These are phyloP conservation scores for Ilex paraguariensis DNA, from an alignment of 305 asterid genomes.

Conservation along the genomic window DNA sequence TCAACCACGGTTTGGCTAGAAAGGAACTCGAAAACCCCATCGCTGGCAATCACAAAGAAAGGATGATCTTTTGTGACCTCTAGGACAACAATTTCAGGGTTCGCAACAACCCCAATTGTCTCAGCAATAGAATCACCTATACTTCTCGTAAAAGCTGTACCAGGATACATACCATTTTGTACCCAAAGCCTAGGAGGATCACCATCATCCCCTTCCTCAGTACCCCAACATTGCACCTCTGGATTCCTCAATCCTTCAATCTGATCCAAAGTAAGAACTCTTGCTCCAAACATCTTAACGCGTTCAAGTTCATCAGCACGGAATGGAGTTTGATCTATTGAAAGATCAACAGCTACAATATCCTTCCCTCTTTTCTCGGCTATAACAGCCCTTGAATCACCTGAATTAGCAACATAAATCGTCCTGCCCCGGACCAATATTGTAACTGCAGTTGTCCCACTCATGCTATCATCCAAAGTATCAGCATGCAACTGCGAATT, in stretches of 20 bases:
- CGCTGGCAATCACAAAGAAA: slow-evolving; percentile 91
- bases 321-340: slow-evolving; percentile 91
- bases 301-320: slow-evolving; percentile 83
- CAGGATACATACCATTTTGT: slow-evolving; percentile 97
- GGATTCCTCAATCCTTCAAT: slow-evolving; percentile 91
- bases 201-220: slow-evolving; percentile 96
- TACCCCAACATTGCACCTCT: slow-evolving; percentile 86
- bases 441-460: slow-evolving; percentile 94
- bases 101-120: slow-evolving; percentile 85
- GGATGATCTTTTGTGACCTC: slow-evolving; percentile 77
- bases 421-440: slow-evolving; percentile 71
- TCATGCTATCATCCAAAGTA: slow-evolving; percentile 89
- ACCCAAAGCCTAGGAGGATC: slow-evolving; percentile 99
- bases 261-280: slow-evolving; percentile 97
- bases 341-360: slow-evolving; percentile 78
- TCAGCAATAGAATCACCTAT: slow-evolving; percentile 96
- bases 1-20: slow-evolving; percentile 93
- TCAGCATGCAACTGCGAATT: slow-evolving; percentile 77
- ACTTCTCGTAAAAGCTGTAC: slow-evolving; percentile 97
- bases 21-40: slow-evolving; percentile 95
- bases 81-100: slow-evolving; percentile 83
- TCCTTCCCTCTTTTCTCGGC: slow-evolving; percentile 70
- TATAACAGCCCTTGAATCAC: slow-evolving; percentile 93
- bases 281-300: slow-evolving; percentile 91
- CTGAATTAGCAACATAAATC: slow-evolving; percentile 78